Evolutionary conservation across 2,329 filamentous ascomycete species (phyloP), one percentile per base, ranked within the genome.

Genomic region (Diaporthe vexans): DNA sequence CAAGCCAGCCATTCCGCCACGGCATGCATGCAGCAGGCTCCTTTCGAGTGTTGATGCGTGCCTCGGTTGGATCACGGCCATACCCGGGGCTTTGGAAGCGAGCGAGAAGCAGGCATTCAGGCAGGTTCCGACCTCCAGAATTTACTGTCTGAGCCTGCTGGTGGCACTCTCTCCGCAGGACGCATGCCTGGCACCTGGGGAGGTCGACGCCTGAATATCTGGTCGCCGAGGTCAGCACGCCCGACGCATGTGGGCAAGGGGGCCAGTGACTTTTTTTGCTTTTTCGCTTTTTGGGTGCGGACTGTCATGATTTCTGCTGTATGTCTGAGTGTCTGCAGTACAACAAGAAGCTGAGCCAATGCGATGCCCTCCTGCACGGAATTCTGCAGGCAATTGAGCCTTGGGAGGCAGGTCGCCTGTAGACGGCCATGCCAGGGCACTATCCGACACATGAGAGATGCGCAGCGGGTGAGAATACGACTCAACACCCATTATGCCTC

Each of bases 401-500:
- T 43, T 43, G 10, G 43, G 26, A 26, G 40, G 26, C 21, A 54
- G 29, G 63, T 54, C 33, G 46, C 29, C 33, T 68, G 7, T 29
- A 11, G 46, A 68, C 48, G n/a, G 48, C 59, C 46, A 68, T 15
- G 48, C 59, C 46, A 68, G 29, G 43, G 52, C 48, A 35, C 4
- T 51, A 37, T 67, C 21, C 33, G 48, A 17, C 63, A 40, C 21
- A 40, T 9, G 4, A 29, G n/a, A 52, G 33, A 26, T 40, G 63
- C 63, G n/a, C 48, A 51, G 48, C 48, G n/a, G 48, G 21, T 54
- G 63, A 40, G 48, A 24, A 68, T 40, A 68, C 48, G 63, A 68
- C 8, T 21, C n/a, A 13, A 40, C n/a, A 21, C 13, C 6, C 4
- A 35, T 67, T 7, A 35, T 67, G 48, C 57, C 52, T 69, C 72